These are phyloP conservation scores for Penicillium expansum DNA, from an alignment of 2,329 filamentous ascomycete species.

Conservation along the genomic window DNA sequence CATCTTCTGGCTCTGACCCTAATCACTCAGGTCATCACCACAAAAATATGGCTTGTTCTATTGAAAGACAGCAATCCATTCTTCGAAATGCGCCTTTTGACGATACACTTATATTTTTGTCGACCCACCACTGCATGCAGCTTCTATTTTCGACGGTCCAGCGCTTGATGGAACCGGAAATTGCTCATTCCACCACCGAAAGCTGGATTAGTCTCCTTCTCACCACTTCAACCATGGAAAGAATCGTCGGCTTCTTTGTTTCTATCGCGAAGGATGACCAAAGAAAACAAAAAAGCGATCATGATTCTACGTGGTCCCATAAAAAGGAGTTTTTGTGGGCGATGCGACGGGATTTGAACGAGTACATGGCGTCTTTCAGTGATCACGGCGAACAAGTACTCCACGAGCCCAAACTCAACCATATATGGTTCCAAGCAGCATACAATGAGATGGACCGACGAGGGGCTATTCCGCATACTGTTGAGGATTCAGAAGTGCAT, in stretches of 20 bases:
- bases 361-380: constrained; percentile 14
- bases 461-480: constrained; percentile 22
- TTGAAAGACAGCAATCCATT: constrained; percentile 22
- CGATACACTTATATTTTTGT: constrained; percentile 21
- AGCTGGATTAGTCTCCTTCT: constrained; percentile 28
- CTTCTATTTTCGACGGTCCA: constrained; percentile 26
- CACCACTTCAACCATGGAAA: constrained; percentile 27
- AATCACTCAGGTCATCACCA: background rate
- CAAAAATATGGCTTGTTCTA: constrained; percentile 1
- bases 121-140: constrained; percentile 27
- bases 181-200: constrained; percentile 21
- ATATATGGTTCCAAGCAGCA: constrained; percentile 28
- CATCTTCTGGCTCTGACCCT: constrained; percentile 1
- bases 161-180: constrained; percentile 28
- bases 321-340: constrained; percentile 26
- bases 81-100: constrained; percentile 26
- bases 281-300: background rate
- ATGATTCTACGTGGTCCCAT: constrained; percentile 20
- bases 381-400: background rate
- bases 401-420: constrained; percentile 12
- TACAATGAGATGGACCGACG: constrained; percentile 20
- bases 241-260: constrained; percentile 24
- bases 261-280: constrained; percentile 20
- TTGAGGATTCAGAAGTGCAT: constrained; percentile 17
- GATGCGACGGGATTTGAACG: constrained; percentile 25